These are phyloP conservation scores for Arthromyces matolae DNA, from an alignment of 768 basidiomycete genomes.

Conservation along the genomic window DNA sequence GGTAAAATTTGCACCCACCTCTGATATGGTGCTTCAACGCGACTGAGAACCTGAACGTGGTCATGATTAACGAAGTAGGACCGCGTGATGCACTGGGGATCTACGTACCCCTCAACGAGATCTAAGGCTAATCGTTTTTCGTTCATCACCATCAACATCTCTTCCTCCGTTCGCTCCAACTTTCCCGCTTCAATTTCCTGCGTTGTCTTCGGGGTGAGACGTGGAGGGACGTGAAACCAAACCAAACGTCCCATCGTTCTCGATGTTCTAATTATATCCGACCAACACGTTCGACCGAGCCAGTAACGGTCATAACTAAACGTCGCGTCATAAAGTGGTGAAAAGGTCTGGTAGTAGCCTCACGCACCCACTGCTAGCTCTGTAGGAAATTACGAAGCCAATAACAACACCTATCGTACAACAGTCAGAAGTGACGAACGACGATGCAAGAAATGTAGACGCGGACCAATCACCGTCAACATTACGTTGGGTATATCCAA, in stretches of 20 bases:
- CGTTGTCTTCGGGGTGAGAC: constrained; percentile 36
- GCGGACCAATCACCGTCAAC: constrained; percentile 56
- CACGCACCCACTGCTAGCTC: constrained; percentile 55
- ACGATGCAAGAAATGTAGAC: too few relatives aligned
- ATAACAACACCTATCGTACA: constrained; percentile 42
- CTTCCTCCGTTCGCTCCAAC: constrained; percentile 33
- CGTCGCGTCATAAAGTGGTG: background rate
- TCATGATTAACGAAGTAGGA: background rate
- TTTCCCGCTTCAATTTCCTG: constrained; percentile 32
- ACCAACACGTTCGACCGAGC: constrained; percentile 54
- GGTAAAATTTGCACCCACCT: constrained; percentile 27
- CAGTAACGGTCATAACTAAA: constrained; percentile 61
- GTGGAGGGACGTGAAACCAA: constrained; percentile 60
- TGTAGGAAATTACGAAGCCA: constrained; percentile 67
- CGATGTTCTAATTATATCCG: constrained; percentile 49
- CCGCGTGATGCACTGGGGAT: background rate
- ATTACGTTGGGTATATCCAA: constrained; percentile 52
- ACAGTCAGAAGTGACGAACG: background rate
- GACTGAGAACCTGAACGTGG: constrained; percentile 42
- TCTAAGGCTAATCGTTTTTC: constrained; percentile 62
- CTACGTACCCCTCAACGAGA: constrained; percentile 50
- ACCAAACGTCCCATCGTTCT: constrained; percentile 50
- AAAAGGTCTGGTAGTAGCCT: background rate
- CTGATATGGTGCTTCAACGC: constrained; percentile 62
- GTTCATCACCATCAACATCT: constrained; percentile 48